These are phyloP conservation scores for Zymoseptoria pseudotritici DNA, from an alignment of 2,329 filamentous ascomycete species.

Conservation along the genomic window DNA sequence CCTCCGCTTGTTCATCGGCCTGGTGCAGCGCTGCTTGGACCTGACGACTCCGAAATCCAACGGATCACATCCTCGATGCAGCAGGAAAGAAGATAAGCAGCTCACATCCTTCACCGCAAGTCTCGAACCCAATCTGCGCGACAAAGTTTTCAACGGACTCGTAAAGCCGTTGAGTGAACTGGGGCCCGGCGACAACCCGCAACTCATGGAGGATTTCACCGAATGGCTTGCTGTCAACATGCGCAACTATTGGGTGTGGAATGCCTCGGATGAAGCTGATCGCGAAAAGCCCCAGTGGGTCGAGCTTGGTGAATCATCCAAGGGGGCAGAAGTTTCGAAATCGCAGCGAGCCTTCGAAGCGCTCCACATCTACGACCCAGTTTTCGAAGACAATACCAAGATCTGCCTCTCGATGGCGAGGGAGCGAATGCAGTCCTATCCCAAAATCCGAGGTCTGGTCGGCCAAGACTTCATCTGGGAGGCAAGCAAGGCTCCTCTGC, in stretches of 20 bases:
- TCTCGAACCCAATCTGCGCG: not conserved
- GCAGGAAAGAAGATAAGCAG: not conserved
- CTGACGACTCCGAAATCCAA: not conserved
- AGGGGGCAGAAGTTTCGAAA: not conserved
- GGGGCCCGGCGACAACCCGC: not conserved
- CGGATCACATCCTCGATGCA: not conserved
- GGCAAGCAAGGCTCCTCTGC: not conserved
- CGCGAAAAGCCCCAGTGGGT: not conserved
- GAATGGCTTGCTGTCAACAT: not conserved
- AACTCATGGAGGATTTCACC: not conserved
- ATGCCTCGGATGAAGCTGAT: not conserved
- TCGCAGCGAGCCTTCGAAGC: not conserved
- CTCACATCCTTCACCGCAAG: not conserved
- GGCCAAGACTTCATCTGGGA: not conserved
- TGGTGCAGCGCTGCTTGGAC: not conserved
- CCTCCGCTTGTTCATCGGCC: constrained; percentile 3
- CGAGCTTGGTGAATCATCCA: not conserved
- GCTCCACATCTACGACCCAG: not conserved
- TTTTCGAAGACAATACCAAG: not conserved
- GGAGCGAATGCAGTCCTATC: not conserved
- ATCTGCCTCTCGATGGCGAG: not conserved
- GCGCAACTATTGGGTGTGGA: not conserved
- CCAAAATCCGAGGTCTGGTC: not conserved
- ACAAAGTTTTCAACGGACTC: not conserved
- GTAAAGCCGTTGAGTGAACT: not conserved